Evolutionary conservation across 192 early-diverging fungal genomes (phyloP).

Genomic region (Backusella sp.): DNA sequence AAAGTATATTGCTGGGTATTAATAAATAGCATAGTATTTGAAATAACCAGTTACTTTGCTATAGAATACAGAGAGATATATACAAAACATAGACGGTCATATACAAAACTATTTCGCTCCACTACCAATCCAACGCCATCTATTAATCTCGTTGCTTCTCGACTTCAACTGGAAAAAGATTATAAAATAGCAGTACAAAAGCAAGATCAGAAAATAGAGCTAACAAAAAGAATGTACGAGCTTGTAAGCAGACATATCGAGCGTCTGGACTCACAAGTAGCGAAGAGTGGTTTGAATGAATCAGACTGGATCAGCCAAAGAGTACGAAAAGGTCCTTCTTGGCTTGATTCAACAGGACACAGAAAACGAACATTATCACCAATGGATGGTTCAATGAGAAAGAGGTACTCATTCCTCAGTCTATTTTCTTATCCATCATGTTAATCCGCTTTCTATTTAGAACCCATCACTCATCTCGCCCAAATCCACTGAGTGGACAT

Average conservation of each 20-base stretch:
- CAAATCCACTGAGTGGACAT: conserved; percentile 23
- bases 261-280: conserved; percentile 35
- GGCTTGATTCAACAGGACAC: not conserved
- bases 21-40: not conserved
- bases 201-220: conserved; percentile 55
- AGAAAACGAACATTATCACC: conserved; percentile 16
- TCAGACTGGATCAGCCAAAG: conserved; percentile 24
- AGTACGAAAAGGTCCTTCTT: conserved; percentile 8
- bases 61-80: conserved; percentile 19
- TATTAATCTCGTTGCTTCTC: conserved; percentile 7
- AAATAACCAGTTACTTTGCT: not conserved
- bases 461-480: conserved; percentile 31
- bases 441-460: conserved; percentile 6
- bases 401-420: not conserved
- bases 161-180: conserved; percentile 40
- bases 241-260: conserved; percentile 44
- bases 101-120: conserved; percentile 1
- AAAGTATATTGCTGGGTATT: conserved; percentile 29
- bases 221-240: conserved; percentile 47
- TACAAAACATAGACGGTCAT: conserved; percentile 18
- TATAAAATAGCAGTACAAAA: conserved; percentile 47
- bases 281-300: conserved; percentile 30
- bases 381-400: conserved; percentile 10
- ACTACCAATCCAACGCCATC: not conserved
- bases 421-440: not conserved